Percentiles rank a stretch among this genome's conserved stretches.
Conservation (phyloP, 2,329 filamentous ascomycete genomes). For the Fusarium setosum region DNA sequence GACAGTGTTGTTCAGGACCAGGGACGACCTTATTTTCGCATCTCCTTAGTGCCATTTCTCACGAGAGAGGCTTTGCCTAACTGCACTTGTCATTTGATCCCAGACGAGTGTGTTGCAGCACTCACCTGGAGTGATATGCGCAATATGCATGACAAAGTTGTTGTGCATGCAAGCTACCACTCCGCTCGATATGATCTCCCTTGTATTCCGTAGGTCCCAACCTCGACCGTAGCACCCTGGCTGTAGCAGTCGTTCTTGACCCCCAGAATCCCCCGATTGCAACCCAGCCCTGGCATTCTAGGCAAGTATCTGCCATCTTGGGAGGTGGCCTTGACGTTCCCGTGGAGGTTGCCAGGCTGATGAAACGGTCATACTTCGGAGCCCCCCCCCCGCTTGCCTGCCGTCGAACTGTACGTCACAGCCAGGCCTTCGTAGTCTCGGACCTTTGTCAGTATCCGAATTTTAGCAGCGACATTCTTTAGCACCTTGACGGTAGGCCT, state of each 20-base stretch:
- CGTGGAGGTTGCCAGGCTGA: constrained; percentile 10
- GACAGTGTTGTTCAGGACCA: not conserved
- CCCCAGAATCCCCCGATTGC: not conserved
- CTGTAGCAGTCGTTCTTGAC: not conserved
- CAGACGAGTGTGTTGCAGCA: not conserved
- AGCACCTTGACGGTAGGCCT: constrained; percentile 26
- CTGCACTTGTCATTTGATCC: not conserved
- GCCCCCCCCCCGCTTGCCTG: constrained; percentile 9
- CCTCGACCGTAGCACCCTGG: not conserved
- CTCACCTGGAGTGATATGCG: constrained; percentile 11
- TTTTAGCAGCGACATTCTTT: constrained; percentile 17
- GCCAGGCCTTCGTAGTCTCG: constrained; percentile 6
- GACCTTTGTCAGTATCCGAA: constrained; percentile 19
- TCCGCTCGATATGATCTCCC: constrained; percentile 2
- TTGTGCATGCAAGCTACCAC: constrained; percentile 11
- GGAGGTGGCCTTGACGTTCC: constrained; percentile 4
- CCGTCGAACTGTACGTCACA: constrained; percentile 23
- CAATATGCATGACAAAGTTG: constrained; percentile 14
- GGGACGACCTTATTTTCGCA: not conserved
- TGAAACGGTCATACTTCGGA: constrained; percentile 23
- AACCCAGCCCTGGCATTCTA: constrained; percentile 3
- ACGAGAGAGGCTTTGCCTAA: not conserved
- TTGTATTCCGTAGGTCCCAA: constrained; percentile 3
- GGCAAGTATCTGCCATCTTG: constrained; percentile 7
- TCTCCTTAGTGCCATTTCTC: not conserved